These are phyloP conservation scores for Aspergillus udagawae DNA, from an alignment of 2,329 filamentous ascomycete genomes.

Conservation along the genomic window DNA sequence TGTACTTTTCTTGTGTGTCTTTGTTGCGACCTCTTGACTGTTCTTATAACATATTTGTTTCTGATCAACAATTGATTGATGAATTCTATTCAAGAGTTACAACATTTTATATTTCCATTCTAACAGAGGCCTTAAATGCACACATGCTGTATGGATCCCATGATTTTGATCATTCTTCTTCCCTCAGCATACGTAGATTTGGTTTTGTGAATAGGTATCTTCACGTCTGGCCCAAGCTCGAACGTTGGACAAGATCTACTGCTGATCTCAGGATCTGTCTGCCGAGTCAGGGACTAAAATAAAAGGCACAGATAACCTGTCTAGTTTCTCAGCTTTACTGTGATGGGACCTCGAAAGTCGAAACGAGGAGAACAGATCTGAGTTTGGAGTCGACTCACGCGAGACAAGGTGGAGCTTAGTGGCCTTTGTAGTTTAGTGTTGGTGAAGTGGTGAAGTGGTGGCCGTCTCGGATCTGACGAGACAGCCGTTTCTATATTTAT, in stretches of 20 bases:
- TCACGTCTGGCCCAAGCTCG: neutral
- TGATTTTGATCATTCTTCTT: no score
- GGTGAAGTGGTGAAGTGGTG: neutral
- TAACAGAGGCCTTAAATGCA: no score
- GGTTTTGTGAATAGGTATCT: neutral
- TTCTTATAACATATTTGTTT: neutral
- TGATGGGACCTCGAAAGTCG: neutral
- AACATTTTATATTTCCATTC: no score
- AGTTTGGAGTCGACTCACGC: neutral
- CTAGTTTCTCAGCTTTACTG: neutral
- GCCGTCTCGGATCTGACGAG: neutral
- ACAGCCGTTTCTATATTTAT: no score
- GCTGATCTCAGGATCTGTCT: neutral
- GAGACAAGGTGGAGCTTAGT: neutral
- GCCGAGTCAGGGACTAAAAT: neutral
- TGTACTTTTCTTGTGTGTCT: constrained; percentile 12
- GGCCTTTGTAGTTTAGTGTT: neutral
- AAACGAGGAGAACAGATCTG: neutral
- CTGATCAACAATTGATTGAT: constrained; percentile 1
- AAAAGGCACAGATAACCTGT: neutral
- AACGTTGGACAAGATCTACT: neutral
- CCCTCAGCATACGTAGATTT: no score
- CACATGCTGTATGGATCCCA: no score
- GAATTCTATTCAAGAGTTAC: neutral
- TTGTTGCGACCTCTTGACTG: constrained; percentile 8